Percentiles rank a stretch among this genome's conserved stretches.
Evolutionary conservation across 495 filamentous ascomycete species (phyloP).

Genomic region (Daldinia caldariorum): DNA sequence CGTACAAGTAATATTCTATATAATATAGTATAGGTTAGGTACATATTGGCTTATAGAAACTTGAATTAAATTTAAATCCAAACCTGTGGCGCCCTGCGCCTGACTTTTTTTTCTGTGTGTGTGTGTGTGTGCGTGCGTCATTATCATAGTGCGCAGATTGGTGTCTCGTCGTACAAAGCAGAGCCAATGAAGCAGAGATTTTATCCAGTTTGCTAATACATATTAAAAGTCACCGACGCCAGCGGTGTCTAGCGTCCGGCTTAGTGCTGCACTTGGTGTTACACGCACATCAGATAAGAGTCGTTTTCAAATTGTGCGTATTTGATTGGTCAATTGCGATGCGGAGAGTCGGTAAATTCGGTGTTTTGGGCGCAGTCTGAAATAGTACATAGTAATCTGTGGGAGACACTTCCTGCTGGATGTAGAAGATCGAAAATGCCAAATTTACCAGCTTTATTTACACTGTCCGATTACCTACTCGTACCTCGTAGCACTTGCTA

Average conservation of each 20-base stretch:
- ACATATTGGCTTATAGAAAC: neutral
- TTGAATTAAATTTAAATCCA: neutral
- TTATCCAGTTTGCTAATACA: neutral
- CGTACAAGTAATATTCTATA: too few relatives aligned
- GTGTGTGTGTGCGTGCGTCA: neutral
- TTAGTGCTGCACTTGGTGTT: slow-evolving; percentile 24
- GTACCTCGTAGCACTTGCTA: neutral
- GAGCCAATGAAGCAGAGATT: neutral
- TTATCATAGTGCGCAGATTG: neutral
- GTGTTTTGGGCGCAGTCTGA: slow-evolving; percentile 7
- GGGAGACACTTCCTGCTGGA: neutral
- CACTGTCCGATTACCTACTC: neutral
- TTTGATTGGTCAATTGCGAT: slow-evolving; percentile 39
- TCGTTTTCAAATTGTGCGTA: slow-evolving; percentile 35
- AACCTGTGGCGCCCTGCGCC: slow-evolving; percentile 10
- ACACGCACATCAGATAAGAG: slow-evolving; percentile 31
- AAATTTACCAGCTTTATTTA: neutral
- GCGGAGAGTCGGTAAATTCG: slow-evolving; percentile 35
- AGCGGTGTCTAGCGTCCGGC: neutral
- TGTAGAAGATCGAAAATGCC: neutral
- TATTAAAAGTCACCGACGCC: neutral
- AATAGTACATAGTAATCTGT: slow-evolving; percentile 12
- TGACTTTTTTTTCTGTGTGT: neutral
- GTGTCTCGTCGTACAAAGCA: neutral
- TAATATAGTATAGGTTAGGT: too few relatives aligned